Base-by-base conservation (phyloP, 1,139 yeast genomes). In the Tardiomyces digboiensis region DNA sequence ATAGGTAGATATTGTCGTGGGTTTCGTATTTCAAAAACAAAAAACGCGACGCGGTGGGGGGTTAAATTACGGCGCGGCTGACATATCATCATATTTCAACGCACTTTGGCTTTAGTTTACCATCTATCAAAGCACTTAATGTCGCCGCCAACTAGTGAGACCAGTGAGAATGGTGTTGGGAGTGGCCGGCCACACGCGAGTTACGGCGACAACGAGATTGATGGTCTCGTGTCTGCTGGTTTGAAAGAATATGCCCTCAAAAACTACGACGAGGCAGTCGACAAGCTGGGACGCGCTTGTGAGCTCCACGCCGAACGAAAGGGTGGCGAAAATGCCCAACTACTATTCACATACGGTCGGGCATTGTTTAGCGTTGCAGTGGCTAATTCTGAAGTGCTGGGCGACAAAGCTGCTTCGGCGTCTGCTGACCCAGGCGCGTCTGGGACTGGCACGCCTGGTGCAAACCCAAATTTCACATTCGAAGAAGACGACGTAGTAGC, bases 281-380 rank as follows among this genome's bases (percentile, higher is more conserved):
- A 80, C 47, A 68, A 70, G 46, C 85, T 84, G 51, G 89, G 86
- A 0, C 78, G 79, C 44, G 91, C 94, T 0, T 84, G 96, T 59
- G 82, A 76, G 48, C 47, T 61, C 38, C 73, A 65, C 53, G 72
- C 78, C 39, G 66, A 68, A 36, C 71, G 72, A 40, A 66, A 72
- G 23, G 72, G 73, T 18, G 56, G 19, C 18, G 80, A 79, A 41
- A 83, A 83, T 56, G 83, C 93, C 2, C 83, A 86, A 49, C 68
- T 86, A 51, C 67, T 88, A 54, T 77, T 75, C 51, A 62, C 84
- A 33, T 87, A 91, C 52, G 97, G 97, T 2, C 77, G 80, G 56
- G 80, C 95, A 1, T 66, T 91, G 38, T 88, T 82, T 62, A 83
- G 81, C 52, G 75, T 77, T 39, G 97, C 93, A 1, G 82, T 86